Evolutionary conservation across 2,329 filamentous ascomycete species (phyloP).

Genomic region (Pseudodiploospora longispora): DNA sequence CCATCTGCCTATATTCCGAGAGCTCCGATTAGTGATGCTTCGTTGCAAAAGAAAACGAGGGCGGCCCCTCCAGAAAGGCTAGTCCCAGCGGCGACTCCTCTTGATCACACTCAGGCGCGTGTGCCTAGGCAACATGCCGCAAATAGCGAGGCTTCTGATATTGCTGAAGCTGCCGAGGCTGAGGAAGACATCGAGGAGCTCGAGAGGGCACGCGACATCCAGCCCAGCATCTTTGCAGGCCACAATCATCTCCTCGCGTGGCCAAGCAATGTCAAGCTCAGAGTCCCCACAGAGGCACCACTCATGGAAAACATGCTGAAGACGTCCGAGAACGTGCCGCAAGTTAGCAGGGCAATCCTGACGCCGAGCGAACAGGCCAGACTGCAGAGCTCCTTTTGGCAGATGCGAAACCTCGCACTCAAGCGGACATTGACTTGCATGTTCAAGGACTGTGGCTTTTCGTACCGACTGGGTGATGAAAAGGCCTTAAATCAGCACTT

Average conservation of each 20-base stretch:
- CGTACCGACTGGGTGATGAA: constrained; percentile 21
- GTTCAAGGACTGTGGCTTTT: constrained; percentile 27
- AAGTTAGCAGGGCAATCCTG: constrained; percentile 24
- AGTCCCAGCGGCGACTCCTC: no score
- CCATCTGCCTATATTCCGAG: no score
- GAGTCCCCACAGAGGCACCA: constrained; percentile 13
- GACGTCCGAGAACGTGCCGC: constrained; percentile 25
- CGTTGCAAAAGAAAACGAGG: no score
- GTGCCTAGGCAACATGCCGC: no score
- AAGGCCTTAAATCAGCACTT: constrained; percentile 28
- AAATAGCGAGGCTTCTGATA: no score
- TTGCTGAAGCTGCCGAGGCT: no score
- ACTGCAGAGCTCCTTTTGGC: constrained; percentile 1
- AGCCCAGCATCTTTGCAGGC: constrained; percentile 14
- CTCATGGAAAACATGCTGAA: constrained; percentile 28
- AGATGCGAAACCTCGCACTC: constrained; percentile 4
- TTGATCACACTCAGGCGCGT: no score
- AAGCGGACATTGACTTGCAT: constrained; percentile 29
- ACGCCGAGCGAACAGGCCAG: constrained; percentile 23
- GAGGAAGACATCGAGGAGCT: background rate
- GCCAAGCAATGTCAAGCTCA: constrained; percentile 5
- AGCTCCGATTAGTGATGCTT: no score
- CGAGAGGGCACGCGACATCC: constrained; percentile 14
- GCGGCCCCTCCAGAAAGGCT: no score
- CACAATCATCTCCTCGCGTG: constrained; percentile 2